Evolutionary conservation across 169 alveolate genomes (phyloP), one percentile per base, ranked within the genome.

Genomic region (Plasmodium sp.): DNA sequence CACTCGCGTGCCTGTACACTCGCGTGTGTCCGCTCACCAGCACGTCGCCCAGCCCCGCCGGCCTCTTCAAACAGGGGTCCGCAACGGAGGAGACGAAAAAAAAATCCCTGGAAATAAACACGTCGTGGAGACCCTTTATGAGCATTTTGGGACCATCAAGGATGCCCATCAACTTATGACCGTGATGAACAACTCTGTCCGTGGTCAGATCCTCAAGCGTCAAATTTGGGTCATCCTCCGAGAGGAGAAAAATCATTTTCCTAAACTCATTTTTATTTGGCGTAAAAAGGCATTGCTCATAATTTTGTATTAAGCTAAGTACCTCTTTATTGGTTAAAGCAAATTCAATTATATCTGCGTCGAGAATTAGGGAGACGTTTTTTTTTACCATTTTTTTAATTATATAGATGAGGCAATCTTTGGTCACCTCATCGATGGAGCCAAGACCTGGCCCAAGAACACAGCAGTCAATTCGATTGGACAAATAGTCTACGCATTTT

Each of bases 361-460:
- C 93, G 2, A 86, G 71, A 18, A 86, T 86, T 74, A 86, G 45
- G 48, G 75, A 86, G 14, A 86, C 54, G 48, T 86, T 86, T 74
- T 51, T 75, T 75, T 86, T 31, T 86, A 86, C 56, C 72, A 86
- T 75, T 22, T 54, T 75, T 33, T 77, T 22, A 9, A 86, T 54
- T 54, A 86, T 31, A 54, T 36, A 86, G 56, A 14, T 51, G 12
- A 86, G 56, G 54, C 93, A 86, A 3, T 18, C 62, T 54, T 75
- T 43, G 34, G 92, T 96, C 39, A 84, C 79, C 48, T 84, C 94
- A 45, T 93, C 84, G 34, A 96, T 98, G 77, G 98, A 96, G 18
- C 99, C 99, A 36, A 98, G 95, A 16, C 99, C 99, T 62, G 99
- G 99, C 0, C 99, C 99, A 72, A 98, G 96, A 33, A 98, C 97